Evolutionary conservation across 1,284 basidiomycete genomes (phyloP).

Genomic region (Puccinia polysora): DNA sequence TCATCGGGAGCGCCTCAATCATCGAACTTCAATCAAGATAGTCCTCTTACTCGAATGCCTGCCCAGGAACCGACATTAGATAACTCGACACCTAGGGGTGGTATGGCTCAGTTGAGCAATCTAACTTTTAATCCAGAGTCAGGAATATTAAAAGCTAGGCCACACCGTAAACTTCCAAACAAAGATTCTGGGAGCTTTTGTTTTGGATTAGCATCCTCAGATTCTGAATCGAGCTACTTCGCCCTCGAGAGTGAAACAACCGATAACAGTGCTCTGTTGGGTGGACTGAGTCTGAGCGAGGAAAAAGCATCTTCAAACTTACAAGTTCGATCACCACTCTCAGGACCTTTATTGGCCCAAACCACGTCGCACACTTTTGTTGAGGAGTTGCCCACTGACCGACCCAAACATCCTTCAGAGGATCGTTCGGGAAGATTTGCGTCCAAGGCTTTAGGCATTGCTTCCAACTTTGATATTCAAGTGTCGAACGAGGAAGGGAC

Average conservation of each 20-base stretch:
- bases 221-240: neutral
- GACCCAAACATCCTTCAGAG: slow-evolving; percentile 20
- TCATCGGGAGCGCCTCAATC: no score
- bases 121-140: no score
- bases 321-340: neutral
- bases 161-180: neutral
- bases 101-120: no score
- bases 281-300: neutral
- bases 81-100: no score
- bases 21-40: no score
- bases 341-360: neutral
- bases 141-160: neutral
- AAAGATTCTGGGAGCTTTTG: neutral
- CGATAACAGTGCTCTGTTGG: neutral
- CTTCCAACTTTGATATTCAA: slow-evolving; percentile 1
- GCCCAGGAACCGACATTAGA: no score
- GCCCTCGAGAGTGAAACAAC: neutral
- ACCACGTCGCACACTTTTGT: slow-evolving; percentile 7
- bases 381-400: slow-evolving; percentile 18
- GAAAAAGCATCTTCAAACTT: neutral
- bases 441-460: neutral
- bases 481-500: neutral
- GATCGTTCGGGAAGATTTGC: slow-evolving; percentile 14
- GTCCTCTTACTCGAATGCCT: no score
- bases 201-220: neutral